Conservation (phyloP, 331 rosid genomes). For the Rhamnella rubrinervis region DNA sequence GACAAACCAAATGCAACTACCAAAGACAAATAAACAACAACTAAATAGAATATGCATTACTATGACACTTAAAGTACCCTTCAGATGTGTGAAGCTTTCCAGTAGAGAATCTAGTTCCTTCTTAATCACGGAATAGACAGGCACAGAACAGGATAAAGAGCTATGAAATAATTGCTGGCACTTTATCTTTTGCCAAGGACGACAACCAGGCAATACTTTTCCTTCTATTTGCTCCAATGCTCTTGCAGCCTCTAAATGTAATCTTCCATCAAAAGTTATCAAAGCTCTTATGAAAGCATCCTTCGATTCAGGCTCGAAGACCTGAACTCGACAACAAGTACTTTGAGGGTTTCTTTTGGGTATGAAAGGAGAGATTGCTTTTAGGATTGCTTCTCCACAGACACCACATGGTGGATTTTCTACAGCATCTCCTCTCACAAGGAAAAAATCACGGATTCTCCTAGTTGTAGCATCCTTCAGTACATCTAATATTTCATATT, state of each 20-base stretch:
- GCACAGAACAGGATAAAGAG: slow-evolving; percentile 60
- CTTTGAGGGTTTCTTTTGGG: slow-evolving; percentile 52
- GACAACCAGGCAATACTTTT: slow-evolving; percentile 68
- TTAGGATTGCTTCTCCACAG: slow-evolving; percentile 74
- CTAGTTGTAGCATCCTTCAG: slow-evolving; percentile 60
- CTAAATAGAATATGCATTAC: background rate
- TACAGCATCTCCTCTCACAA: slow-evolving; percentile 70
- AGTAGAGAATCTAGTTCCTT: slow-evolving; percentile 55
- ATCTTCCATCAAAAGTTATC: slow-evolving; percentile 82
- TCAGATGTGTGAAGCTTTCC: slow-evolving; percentile 40
- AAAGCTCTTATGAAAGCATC: slow-evolving; percentile 64
- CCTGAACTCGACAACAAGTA: slow-evolving; percentile 65
- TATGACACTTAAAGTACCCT: slow-evolving; percentile 43
- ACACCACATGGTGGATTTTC: slow-evolving; percentile 52
- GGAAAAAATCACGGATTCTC: slow-evolving; percentile 67
- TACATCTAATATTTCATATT: slow-evolving; percentile 61
- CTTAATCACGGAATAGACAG: slow-evolving; percentile 60
- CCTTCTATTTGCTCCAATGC: slow-evolving; percentile 90
- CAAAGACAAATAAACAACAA: background rate
- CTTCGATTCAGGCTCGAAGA: slow-evolving; percentile 60
- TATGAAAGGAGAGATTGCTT: slow-evolving; percentile 67
- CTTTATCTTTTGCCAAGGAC: slow-evolving; percentile 85
- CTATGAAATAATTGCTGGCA: slow-evolving; percentile 78
- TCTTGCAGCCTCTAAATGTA: slow-evolving; percentile 92
- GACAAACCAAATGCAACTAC: slow-evolving; percentile 4